A percentile compares a stretch with the other conserved stretches of the same genome.
Conservation (phyloP, 2,329 filamentous ascomycete genomes). For the Aureobasidium melanogenum region DNA sequence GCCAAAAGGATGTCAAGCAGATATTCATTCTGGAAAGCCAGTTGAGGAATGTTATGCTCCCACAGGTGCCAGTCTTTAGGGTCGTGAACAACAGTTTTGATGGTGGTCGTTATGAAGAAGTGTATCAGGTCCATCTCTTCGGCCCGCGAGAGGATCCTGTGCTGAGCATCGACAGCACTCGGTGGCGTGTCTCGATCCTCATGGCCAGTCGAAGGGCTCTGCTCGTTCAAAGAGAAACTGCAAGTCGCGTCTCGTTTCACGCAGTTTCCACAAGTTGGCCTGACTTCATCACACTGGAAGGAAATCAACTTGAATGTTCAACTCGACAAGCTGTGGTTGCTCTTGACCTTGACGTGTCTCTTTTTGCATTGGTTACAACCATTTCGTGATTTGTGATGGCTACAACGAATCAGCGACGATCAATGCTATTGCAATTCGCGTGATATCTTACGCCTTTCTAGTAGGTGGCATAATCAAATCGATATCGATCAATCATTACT, state of each 20-base stretch:
- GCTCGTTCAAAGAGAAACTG: neutral
- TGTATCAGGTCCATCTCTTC: slow-evolving; percentile 5
- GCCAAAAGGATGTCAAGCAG: neutral
- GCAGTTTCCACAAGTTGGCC: slow-evolving; percentile 3
- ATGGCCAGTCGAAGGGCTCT: neutral
- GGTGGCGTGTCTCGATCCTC: neutral
- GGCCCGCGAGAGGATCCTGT: neutral
- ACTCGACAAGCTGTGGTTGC: neutral
- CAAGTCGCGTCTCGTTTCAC: neutral
- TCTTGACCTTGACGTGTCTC: slow-evolving; percentile 29
- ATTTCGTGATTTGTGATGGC: slow-evolving; percentile 30
- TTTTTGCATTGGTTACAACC: slow-evolving; percentile 31
- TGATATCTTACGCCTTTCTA: slow-evolving; percentile 17
- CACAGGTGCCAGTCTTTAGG: slow-evolving; percentile 5
- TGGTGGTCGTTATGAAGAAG: neutral
- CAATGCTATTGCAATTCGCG: too few relatives aligned
- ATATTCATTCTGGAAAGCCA: neutral
- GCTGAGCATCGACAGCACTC: neutral
- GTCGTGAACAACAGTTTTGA: neutral
- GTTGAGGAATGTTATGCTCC: neutral
- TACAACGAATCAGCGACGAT: too few relatives aligned
- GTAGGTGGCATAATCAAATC: slow-evolving; percentile 4
- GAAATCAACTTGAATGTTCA: neutral
- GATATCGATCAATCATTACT: neutral
- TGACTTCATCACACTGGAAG: neutral